Percentiles rank a stretch among this genome's conserved stretches.
These are phyloP conservation scores for Ceratocystis eucalypticola DNA, from an alignment of 2,329 filamentous ascomycete genomes.

Conservation along the genomic window DNA sequence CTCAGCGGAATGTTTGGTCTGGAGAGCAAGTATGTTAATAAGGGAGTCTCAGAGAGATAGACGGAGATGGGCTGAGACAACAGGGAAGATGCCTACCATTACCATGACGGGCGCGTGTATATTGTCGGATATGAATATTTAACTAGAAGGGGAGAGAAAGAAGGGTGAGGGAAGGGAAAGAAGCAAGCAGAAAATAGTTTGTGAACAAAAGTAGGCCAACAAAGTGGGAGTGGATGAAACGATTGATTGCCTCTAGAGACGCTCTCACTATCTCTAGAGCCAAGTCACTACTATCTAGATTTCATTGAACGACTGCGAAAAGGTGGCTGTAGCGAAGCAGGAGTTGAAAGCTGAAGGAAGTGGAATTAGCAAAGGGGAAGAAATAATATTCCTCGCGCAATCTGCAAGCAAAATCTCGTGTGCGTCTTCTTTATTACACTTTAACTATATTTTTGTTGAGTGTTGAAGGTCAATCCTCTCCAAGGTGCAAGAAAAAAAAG, in stretches of 20 bases:
- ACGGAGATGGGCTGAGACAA: too few relatives aligned
- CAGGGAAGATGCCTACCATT: conserved; percentile 24
- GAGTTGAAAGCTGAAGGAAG: background rate
- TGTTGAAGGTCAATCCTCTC: background rate
- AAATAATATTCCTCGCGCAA: background rate
- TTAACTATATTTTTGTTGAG: too few relatives aligned
- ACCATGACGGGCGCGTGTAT: conserved; percentile 28
- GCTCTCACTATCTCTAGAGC: conserved; percentile 68
- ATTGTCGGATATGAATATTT: conserved; percentile 34
- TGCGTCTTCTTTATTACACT: too few relatives aligned
- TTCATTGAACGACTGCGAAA: conserved; percentile 36
- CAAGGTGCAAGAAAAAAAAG: conserved; percentile 5
- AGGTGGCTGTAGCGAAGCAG: background rate
- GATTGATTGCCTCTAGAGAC: conserved; percentile 57
- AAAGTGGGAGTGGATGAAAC: background rate
- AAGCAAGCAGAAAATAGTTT: background rate
- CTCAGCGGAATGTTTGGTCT: conserved; percentile 67
- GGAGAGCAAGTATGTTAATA: background rate
- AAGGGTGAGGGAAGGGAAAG: background rate
- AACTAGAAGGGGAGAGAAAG: background rate
- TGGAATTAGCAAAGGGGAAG: background rate
- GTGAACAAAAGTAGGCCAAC: background rate
- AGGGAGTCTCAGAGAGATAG: background rate
- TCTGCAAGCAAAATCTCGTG: too few relatives aligned
- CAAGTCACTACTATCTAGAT: conserved; percentile 51